phyloP scores from a whole-genome alignment of 148 eudicot genomes.

The Cornus suecica region DNA sequence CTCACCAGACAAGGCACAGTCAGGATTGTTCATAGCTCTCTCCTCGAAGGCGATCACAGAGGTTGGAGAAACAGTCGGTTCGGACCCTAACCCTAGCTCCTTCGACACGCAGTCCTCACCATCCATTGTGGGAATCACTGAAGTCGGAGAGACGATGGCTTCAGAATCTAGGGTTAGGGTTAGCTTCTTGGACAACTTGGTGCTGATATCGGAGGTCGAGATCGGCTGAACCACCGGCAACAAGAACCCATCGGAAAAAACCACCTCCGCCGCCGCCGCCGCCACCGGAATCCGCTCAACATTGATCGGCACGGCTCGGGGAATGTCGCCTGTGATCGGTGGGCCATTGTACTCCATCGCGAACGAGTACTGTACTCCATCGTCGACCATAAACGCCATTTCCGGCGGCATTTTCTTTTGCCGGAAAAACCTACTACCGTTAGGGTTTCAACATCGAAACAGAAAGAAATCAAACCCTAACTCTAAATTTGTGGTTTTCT shows the following conservation, averaged over 20 bases:
- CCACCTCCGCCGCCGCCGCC: conserved; percentile 46
- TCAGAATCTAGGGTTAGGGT: conserved; percentile 41
- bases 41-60: conserved; percentile 30
- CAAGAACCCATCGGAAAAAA: conserved; percentile 33
- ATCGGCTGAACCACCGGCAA: conserved; percentile 88
- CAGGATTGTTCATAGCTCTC: conserved; percentile 17
- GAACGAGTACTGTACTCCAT: conserved; percentile 53
- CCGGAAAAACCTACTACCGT: neutral
- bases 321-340: conserved; percentile 64
- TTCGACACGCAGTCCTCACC: conserved; percentile 39
- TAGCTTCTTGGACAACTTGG: conserved; percentile 53
- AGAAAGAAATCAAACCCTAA: neutral
- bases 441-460: neutral
- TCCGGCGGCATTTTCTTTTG: conserved; percentile 31
- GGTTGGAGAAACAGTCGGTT: conserved; percentile 39
- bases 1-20: conserved; percentile 26
- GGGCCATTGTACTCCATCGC: conserved; percentile 94
- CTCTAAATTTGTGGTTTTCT: neutral
- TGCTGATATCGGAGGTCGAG: conserved; percentile 42
- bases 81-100: conserved; percentile 53
- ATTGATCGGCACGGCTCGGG: conserved; percentile 82
- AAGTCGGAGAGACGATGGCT: conserved; percentile 62
- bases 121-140: conserved; percentile 52
- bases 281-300: conserved; percentile 82
- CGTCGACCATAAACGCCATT: conserved; percentile 35